Base-by-base conservation (phyloP, 306 rosid species). In the Casuarina cunninghamiana region DNA sequence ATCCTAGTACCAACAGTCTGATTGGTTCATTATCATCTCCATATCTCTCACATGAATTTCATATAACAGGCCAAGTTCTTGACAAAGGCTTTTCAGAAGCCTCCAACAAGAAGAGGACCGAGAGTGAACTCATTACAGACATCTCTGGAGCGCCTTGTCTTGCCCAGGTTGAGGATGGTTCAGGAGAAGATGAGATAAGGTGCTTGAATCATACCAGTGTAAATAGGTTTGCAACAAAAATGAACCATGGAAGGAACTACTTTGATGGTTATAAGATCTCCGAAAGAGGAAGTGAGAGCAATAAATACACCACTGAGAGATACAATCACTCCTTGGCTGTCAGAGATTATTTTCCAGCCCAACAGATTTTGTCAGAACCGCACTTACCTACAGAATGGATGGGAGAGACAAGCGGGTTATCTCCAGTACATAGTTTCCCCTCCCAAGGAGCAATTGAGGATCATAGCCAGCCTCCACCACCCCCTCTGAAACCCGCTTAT, bases 21-120 rank as follows among this genome's bases (percentile, higher is more conserved):
- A 66, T 67, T 75, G 66, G 78, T 65, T 75, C 90, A 75, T 60
- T 45, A 35, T 71, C 75, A 76, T 81, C 80, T 84, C 87, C 87
- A 67, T 86, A 79, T 65, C 88, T 86, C 19, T 76, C 57, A 16
- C 80, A 82, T 83, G 85, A 79, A 71, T 73, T 62, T 82, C 81
- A 61, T 49, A 75, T 74, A 75, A 79, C 71, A 65, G 82, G 73
- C 61, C 75, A 77, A 67, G 63, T 61, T 83, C 72, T 65, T 60
- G 69, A 71, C 84, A 41, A 41, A 57, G 80, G 71, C 10, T 65
- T 76, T 77, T 69, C 69, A 53, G 77, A 79, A 83, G 72, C 79
- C 35, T 80, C 35, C 53, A 90, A 86, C 77, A 92, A 79, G 81
- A 82, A 73, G 81, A 91, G 78, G 85, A 69, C 80, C 74, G 80